These are phyloP conservation scores for Ophiostoma fasciatum DNA, from an alignment of 2,329 filamentous ascomycete genomes.

Conservation along the genomic window DNA sequence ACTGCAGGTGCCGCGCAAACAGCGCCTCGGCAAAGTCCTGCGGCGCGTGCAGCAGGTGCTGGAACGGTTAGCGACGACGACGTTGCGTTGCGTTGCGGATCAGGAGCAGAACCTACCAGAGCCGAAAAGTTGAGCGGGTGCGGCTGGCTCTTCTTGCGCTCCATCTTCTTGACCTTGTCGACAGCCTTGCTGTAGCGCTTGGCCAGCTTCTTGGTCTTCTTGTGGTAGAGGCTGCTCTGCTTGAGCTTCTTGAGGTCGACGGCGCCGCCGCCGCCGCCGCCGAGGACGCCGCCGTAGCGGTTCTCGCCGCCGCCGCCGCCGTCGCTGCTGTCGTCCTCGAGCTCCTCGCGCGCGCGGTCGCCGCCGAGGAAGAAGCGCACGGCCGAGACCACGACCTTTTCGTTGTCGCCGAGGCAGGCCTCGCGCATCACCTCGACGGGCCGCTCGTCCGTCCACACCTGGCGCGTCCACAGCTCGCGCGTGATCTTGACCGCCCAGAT, in stretches of 20 bases:
- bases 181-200: conserved; percentile 68
- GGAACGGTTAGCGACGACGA: background rate
- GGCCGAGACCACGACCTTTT: conserved; percentile 79
- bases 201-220: conserved; percentile 83
- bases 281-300: conserved; percentile 10
- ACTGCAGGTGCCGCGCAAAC: conserved; percentile 84
- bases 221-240: conserved; percentile 84
- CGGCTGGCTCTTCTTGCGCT: conserved; percentile 76
- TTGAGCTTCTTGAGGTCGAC: conserved; percentile 67
- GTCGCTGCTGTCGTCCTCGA: conserved; percentile 77
- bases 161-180: conserved; percentile 65
- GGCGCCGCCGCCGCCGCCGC: conserved; percentile 16
- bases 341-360: conserved; percentile 87
- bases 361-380: conserved; percentile 92
- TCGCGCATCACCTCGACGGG: conserved; percentile 98
- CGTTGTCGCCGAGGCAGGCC: conserved; percentile 73
- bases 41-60: conserved; percentile 79
- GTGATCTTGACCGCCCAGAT: conserved; percentile 95
- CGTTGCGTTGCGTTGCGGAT: too few species aligned
- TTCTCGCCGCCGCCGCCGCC: conserved; percentile 44
- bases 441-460: conserved; percentile 84
- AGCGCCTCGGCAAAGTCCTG: conserved; percentile 85
- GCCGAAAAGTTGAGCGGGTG: conserved; percentile 93
- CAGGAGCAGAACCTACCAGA: conserved; percentile 24
- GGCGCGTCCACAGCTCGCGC: conserved; percentile 87